Evolutionary conservation across 768 basidiomycete species (phyloP), one percentile per base, ranked within the genome.

Genomic region (Amylocystis lapponica): DNA sequence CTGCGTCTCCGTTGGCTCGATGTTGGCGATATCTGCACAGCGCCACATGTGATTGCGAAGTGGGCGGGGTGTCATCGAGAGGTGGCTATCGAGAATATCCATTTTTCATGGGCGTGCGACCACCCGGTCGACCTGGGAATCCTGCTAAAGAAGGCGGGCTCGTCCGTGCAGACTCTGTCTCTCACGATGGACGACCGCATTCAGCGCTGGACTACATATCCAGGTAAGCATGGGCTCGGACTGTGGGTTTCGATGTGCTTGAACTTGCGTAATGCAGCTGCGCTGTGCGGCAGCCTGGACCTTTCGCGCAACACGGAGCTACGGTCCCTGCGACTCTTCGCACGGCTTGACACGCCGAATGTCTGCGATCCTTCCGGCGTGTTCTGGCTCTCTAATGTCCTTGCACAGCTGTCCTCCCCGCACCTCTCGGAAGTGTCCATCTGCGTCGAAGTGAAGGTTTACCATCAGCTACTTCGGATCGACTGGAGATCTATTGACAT

Each of bases 141-240:
- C 12, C 30, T 42, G 19, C 32, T 42, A 16, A 17, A 35, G 21
- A 20, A n/a, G 11, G 41, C 41, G 9, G 41, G 41, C 5, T 16
- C 41, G 12, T 42, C 41, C 13, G 11, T 42, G 20, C 32, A 23
- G 20, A 23, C 6, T 11, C 32, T 42, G 4, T 42, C 41, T 9
- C 25, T 42, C 31, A 32, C 32, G 4, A 35, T 42, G 41, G 41
- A 42, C 22, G 32, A 42, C 19, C 41, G 26, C 29, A 30, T 22
- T 21, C 35, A 36, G 17, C n/a, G 35, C 4, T 6, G 9, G 20
- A 3, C 12, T 11, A 21, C 41, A 7, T 14, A 30, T 9, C 21
- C 30, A 16, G 32, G 41, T 42, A 32, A 42, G 41, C 12, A 34
- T 10, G 16, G 35, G 17, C 35, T 5, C 10, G 10, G 9, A 19